Evolutionary conservation across 2,329 filamentous ascomycete genomes (phyloP), one percentile per base, ranked within the genome.

Genomic region (Graphiopsis chlorocephala): DNA sequence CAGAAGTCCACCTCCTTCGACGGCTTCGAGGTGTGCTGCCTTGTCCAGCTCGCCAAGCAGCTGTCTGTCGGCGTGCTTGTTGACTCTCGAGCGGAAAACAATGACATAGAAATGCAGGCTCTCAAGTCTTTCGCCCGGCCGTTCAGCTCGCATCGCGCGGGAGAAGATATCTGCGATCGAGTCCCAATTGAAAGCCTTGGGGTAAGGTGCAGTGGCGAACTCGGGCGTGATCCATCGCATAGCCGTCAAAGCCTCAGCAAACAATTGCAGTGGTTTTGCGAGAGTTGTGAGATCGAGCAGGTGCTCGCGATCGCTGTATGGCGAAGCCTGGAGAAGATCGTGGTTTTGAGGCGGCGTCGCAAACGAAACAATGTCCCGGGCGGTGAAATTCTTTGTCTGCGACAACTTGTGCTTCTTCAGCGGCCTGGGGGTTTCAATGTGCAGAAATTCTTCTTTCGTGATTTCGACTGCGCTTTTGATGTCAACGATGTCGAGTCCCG

Each of bases 1-100:
- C 73, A 97, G 79, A 73, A 97, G 85, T 0, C 92, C 92, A 6
- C 93, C 93, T 72, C 88, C 91, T 45, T 84, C 84, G 20, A 88
- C 89, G 14, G 93, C 93, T 76, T 97, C 93, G 26, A 85, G 83
- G 75, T 97, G 93, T 7, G 90, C 90, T 65, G 87, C 87, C 73
- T 89, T 88, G 77, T 97, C 93, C 33, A 97, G 83, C 28, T 83
- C 82, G 47, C 88, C 88, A 45, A 97, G 83, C 65, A 89, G 83
- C 12, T 85, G 85, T 65, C 87, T 86, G 67, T 92, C 86, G 1
- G 89, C 90, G 14, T 82, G 85, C 1, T 84, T 82, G 42, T 88
- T 87, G 64, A 97, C 86, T 68, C 83, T 85, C 6, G 90, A 94
- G 17, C 91, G 85, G 78, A 97, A 97, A 4, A 89, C 89, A 47